Evolutionary conservation across 1,139 yeast species (phyloP).

Genomic region (Lodderomyces oxycetoniae): DNA sequence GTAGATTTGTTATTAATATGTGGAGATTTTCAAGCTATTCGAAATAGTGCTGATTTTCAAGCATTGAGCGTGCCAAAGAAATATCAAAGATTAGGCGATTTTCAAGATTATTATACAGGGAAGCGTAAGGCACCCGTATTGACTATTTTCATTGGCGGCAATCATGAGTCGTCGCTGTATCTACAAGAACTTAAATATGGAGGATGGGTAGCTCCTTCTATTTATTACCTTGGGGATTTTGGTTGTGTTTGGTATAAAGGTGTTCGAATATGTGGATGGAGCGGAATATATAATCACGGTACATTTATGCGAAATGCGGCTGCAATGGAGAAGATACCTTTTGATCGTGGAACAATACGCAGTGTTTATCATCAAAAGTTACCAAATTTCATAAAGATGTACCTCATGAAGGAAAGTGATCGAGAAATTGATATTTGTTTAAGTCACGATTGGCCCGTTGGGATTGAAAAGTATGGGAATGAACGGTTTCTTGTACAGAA

Average conservation of each 20-base stretch:
- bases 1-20: constrained; percentile 73
- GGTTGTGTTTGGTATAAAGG: constrained; percentile 75
- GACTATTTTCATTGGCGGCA: constrained; percentile 89
- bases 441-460: constrained; percentile 95
- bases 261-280: constrained; percentile 69
- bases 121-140: constrained; percentile 59
- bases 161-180: constrained; percentile 86
- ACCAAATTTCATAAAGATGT: constrained; percentile 55
- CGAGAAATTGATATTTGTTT: constrained; percentile 47
- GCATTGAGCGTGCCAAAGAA: constrained; percentile 62
- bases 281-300: constrained; percentile 70
- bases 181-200: constrained; percentile 73
- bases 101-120: constrained; percentile 67
- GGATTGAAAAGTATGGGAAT: constrained; percentile 67
- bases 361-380: constrained; percentile 75
- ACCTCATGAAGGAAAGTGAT: constrained; percentile 21
- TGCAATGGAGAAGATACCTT: constrained; percentile 48
- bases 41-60: constrained; percentile 58
- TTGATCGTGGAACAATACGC: constrained; percentile 38
- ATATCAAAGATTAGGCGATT: constrained; percentile 66
- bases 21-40: constrained; percentile 80
- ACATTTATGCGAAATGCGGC: constrained; percentile 21
- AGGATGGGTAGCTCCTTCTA: constrained; percentile 92
- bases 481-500: constrained; percentile 37
- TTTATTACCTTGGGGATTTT: constrained; percentile 80